Base-by-base conservation (phyloP, 495 filamentous ascomycete species). In the Aspergillus biplanus region DNA sequence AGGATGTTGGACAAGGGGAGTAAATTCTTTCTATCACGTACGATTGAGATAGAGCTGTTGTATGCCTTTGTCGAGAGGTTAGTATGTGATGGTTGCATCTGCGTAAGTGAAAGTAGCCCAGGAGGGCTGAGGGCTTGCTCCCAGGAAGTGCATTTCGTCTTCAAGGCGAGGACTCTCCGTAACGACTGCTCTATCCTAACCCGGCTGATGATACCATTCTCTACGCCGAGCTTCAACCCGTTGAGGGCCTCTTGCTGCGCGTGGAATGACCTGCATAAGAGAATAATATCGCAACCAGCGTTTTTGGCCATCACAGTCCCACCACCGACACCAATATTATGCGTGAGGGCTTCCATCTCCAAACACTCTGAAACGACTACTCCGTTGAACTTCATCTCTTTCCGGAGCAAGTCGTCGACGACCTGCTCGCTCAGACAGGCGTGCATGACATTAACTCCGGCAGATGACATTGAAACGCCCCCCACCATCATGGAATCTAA, bases 221-320 rank as follows among this genome's bases (percentile, higher is more conserved):
- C 91, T 46, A 93, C 82, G 1, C 92, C 92, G 33, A 93, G 76
- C 67, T 95, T 94, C 55, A 97, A 73, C 4, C 92, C 92, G 4
- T 85, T 87, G 67, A 97, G 89, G 52, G 92, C 92, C 76, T 96
- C 92, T 67, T 93, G 85, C 70, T 97, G 92, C 18, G 91, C 88
- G 31, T 89, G 85, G 67, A 92, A 95, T 15, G 91, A 92, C 27
- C 92, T 87, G 68, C 92, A 97, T 12, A 96, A 81, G 13, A 96
- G 81, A 15, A 96, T 85, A 37, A 96, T 75, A 78, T 97, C 92
- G 70, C 92, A 96, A 33, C 92, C 92, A 16, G 92, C 92, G 71
- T 95, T 93, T 60, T 96, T 90, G 0, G 92, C 92, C 92, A 97
- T 97, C 58, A 96, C 91, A 0, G 91, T 95, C 15, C 92, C 92